Percentiles rank a stretch among this genome's conserved stretches.
These are phyloP conservation scores for Xylaria digitata DNA, from an alignment of 2,329 filamentous ascomycete genomes.

Conservation along the genomic window DNA sequence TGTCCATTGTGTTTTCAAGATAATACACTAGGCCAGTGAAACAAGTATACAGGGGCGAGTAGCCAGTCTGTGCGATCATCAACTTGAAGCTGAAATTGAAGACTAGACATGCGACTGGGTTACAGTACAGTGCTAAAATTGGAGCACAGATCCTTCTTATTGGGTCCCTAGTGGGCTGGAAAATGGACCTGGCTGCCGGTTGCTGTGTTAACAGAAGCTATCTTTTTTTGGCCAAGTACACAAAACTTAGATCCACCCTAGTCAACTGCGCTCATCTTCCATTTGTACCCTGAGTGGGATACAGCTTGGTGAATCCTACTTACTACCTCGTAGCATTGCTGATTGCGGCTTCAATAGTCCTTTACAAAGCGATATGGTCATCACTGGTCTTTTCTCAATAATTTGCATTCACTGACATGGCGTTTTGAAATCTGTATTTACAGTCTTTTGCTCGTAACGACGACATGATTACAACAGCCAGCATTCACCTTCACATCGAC, in stretches of 20 bases:
- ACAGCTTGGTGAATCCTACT: not conserved
- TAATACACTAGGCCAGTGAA: not conserved
- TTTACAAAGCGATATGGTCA: conserved; percentile 31
- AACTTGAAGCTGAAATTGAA: not conserved
- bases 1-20: conserved; percentile 33
- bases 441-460: conserved; percentile 41
- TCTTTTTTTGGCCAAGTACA: conserved; percentile 31
- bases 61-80: too few species aligned
- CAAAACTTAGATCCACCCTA: conserved; percentile 22
- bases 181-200: conserved; percentile 14
- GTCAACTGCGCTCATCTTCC: too few species aligned
- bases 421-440: conserved; percentile 42
- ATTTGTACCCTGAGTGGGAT: not conserved
- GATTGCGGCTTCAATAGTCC: conserved; percentile 20
- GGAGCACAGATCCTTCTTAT: not conserved
- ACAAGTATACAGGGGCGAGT: not conserved
- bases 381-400: conserved; percentile 35
- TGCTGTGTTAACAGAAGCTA: conserved; percentile 35
- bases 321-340: conserved; percentile 8
- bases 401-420: conserved; percentile 37
- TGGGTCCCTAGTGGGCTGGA: not conserved
- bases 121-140: conserved; percentile 2
- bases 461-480: conserved; percentile 48
- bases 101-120: too few species aligned
- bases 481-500: conserved; percentile 34